Evolutionary conservation across 805 yeast species (phyloP), one percentile per base, ranked within the genome.

Genomic region (Kockiozyma suomiensis): DNA sequence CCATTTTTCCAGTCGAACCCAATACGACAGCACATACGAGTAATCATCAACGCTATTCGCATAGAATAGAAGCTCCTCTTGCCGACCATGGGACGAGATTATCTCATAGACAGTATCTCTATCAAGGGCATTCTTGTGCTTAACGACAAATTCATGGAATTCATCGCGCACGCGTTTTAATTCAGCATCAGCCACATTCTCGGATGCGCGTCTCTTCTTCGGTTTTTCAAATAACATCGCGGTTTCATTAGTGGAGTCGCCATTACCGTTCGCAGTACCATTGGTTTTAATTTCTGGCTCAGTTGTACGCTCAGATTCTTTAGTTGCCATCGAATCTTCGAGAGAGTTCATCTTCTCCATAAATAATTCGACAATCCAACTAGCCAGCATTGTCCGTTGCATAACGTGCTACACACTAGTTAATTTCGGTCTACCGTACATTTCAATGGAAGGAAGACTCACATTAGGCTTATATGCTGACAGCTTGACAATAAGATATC

Each of bases 1-100:
- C 96, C 97, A 94, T 61, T 85, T 81, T 62, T 85, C 87, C 28
- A 79, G 71, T 53, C 85, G 82, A 12, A 92, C 79, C 81, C 91
- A 84, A 72, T 86, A 84, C 5, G 84, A 77, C 32, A 92, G 71
- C 1, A 90, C 86, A 72, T 81, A 88, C 47, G 82, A 83, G 69
- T 80, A 83, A 70, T 94, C 97, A 47, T 82, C 78, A 6, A 87
- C 79, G 19, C 85, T 69, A 35, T 82, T 83, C 0, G 97, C 92
- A 73, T 82, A 90, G 59, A 77, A 80, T 0, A 93, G 68, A 15
- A 91, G 74, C 70, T 86, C 87, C 0, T 81, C 78, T 50, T 81
- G 81, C 58, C 87, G 78, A 61, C 90, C 86, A 68, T 87, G 87
- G 2, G 85, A 81, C 0, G 80, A 73, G 53, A 93, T 79, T 4